Evolutionary conservation across 306 rosid genomes (phyloP), one percentile per base, ranked within the genome.

Genomic region (Castanea crenata): DNA sequence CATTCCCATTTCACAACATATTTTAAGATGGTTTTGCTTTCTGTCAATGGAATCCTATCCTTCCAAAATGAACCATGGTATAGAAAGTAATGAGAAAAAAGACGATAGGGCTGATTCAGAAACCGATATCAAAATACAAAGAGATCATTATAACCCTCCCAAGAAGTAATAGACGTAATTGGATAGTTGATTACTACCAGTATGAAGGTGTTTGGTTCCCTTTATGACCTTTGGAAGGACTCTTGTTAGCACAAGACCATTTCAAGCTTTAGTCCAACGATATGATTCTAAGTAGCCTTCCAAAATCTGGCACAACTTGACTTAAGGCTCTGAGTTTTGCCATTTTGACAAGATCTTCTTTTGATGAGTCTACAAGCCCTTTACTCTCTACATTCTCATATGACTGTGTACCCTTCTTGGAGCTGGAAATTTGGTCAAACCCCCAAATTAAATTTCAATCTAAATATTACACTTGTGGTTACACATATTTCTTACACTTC

Each of bases 141-240:
- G 75, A 74, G 19, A 38, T 55, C 5, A 19, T 80, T 38, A 27
- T 71, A 67, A 41, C 27, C 79, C 71, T 80, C 16, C 29, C 75
- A 6, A 74, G 68, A 13, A 51, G 18, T 3, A 3, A 1, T 23
- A 23, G 61, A 41, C 41, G 1, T 38, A 38, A 38, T 8, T 38
- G 83, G 79, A 34, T 25, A 46, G 4, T 2, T 19, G 56, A 55
- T 11, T 29, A 6, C 54, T 14, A 15, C 73, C 9, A 38, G 19
- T 69, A 19, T 20, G 52, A 69, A 69, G 27, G 73, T 51, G 18
- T 69, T 35, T 38, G 73, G 73, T 34, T 7, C 73, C 5, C 38
- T 46, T n/a, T 34, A 13, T 12, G 35, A 16, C 1, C 3, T 3
- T 20, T 69, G 7, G 52, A 69, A 69, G 73, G 51, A 34, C 25